Evolutionary conservation across 208 protist species (phyloP), one percentile per base, ranked within the genome.

Genomic region (Acanthamoeba healyi): DNA sequence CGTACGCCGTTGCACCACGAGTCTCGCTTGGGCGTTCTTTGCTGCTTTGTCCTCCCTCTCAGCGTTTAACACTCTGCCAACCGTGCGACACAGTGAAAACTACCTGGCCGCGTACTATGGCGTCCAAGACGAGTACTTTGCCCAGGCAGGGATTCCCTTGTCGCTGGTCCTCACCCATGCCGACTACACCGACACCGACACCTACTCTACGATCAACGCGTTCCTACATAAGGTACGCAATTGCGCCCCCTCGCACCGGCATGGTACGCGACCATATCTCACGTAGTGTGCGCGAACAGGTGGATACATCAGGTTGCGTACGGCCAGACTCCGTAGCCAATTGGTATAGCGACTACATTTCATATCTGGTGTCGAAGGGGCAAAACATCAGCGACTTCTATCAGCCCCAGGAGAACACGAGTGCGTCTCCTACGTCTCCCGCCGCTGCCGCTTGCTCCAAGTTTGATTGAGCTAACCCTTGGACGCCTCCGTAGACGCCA

Each of bases 301-400:
- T 74, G 65, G 36, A 42, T 5, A 12, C 40, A 1, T 42, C n/a
- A 9, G 65, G 34, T 5, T 74, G 65, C 34, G 34, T 44, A 42
- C 65, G 14, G 34, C 2, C 2, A 1, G 29, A 15, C 4, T 74
- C 65, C 34, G 24, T 74, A 5, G 65, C 7, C 36, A 26, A 74
- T 22, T 74, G 65, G 65, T 74, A 74, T 19, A 42, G 32, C n/a
- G 34, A 74, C 65, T 74, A 44, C 17, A 17, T 44, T 5, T 26
- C 3, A 1, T 74, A 74, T 34, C n/a, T 74, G 6, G 65, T 14
- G 3, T 44, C 65, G 7, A 74, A 74, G 65, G 65, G 65, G 7
- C 65, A 44, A 19, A 74, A 74, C 65, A 74, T 74, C 34, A 74
- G 14, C 65, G 17, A 74, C 65, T 74, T 74, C 36, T 74, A 74